Evolutionary conservation across 1,284 basidiomycete species (phyloP), one percentile per base, ranked within the genome.

Genomic region (Ustilago nuda): DNA sequence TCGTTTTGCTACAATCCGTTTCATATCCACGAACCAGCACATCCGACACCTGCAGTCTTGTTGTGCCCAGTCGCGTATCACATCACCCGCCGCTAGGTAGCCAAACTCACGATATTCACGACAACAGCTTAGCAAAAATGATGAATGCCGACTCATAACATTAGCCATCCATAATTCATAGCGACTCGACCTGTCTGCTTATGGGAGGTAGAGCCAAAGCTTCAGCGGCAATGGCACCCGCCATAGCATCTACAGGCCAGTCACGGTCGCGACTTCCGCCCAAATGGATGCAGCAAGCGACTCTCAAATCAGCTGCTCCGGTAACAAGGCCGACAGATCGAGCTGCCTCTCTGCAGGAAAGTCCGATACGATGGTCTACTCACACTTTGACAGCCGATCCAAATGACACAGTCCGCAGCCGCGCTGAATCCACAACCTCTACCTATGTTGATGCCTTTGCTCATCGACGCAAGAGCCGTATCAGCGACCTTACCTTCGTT

Each of bases 361-460:
- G 36, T 13, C 63, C 66, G 2, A 7, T 62, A 13, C 62, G 66
- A 56, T 70, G 72, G 72, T 68, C 63, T 2, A 75, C 62, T 3
- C 63, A 68, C 30, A 67, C 72, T 1, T 64, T 71, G 15, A 57
- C 67, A 19, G 19, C 51, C 9, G 72, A 71, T 45, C 48, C 60
- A 3, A 52, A 71, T 30, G 68, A 65, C 33, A 76, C 65, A 15
- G 30, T 76, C 8, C 68, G 73, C 30, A 70, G 67, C 17, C 67
- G 72, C 8, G 61, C 67, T 39, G 67, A 71, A 43, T 67, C 67
- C 23, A 75, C 64, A 41, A 60, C 66, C 19, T 70, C 60, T n/a
- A 71, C 70, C 11, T 72, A 57, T 41, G 70, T 72, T 35, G 73
- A 76, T 36, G 71, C 68, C 15, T 76, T 76, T 55, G 68, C 73